Evolutionary conservation across 371 early-diverging fungal species (phyloP).

Genomic region (Apophysomyces sp.): DNA sequence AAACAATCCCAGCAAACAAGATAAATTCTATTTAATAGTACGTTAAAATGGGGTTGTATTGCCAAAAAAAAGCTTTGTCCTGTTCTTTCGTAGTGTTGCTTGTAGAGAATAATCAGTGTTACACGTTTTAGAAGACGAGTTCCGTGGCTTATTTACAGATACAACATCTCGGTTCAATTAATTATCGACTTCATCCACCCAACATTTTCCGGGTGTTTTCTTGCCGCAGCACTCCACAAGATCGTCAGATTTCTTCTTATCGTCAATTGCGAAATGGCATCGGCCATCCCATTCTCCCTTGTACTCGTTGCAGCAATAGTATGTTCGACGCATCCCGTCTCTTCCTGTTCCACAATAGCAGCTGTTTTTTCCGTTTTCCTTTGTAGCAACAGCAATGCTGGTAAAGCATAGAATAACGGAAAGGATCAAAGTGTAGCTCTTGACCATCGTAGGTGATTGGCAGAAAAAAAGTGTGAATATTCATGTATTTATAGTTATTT

Average conservation of each 20-base stretch:
- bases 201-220: not conserved
- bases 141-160: no score
- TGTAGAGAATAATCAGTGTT: no score
- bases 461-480: no score
- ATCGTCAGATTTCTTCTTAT: not conserved
- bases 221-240: not conserved
- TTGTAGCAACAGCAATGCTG: not conserved
- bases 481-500: no score
- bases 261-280: not conserved
- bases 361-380: not conserved
- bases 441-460: not conserved
- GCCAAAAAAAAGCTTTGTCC: no score
- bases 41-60: no score
- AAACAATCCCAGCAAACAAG: no score
- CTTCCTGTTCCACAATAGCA: not conserved
- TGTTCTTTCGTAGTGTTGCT: no score
- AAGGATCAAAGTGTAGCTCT: not conserved
- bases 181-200: not conserved
- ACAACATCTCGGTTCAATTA: not conserved
- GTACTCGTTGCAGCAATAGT: not conserved
- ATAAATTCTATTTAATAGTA: no score
- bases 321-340: not conserved
- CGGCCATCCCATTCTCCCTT: not conserved
- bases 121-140: no score
- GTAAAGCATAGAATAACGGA: not conserved